Evolutionary conservation across 768 basidiomycete species (phyloP).

Genomic region (Boletus rubroflammeus): DNA sequence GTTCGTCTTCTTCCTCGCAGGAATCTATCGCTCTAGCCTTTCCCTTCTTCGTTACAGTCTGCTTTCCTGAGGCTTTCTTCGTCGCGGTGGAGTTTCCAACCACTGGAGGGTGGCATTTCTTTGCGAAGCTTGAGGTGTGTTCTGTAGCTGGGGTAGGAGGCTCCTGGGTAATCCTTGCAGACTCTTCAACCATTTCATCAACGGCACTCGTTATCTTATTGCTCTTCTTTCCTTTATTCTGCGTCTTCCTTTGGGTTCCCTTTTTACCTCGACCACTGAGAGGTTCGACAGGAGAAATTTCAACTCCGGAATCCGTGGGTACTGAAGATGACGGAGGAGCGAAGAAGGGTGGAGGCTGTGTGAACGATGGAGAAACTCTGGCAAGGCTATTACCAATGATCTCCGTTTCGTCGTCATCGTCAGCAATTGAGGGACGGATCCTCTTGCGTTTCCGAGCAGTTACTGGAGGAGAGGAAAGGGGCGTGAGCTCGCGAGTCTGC

Average conservation of each 20-base stretch:
- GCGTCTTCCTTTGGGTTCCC: constrained; percentile 20
- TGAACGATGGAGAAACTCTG: not conserved
- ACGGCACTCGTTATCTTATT: constrained; percentile 13
- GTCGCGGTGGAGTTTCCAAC: constrained; percentile 4
- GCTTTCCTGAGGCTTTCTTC: constrained; percentile 20
- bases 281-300: constrained; percentile 16
- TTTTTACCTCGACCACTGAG: constrained; percentile 10
- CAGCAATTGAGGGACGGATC: constrained; percentile 2
- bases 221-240: constrained; percentile 26
- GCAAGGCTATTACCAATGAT: not conserved
- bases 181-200: constrained; percentile 8
- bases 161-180: constrained; percentile 1
- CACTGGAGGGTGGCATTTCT: not conserved
- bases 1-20: constrained; percentile 27
- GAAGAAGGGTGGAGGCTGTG: constrained; percentile 45
- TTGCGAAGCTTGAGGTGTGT: not conserved
- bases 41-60: constrained; percentile 20
- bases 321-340: constrained; percentile 42
- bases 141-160: not conserved
- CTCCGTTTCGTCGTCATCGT: constrained; percentile 16
- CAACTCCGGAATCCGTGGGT: constrained; percentile 26
- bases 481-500: constrained; percentile 21
- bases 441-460: constrained; percentile 28
- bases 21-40: constrained; percentile 27
- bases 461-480: constrained; percentile 24